Base-by-base conservation (phyloP, 768 basidiomycete species). In the Suillus discolor region DNA sequence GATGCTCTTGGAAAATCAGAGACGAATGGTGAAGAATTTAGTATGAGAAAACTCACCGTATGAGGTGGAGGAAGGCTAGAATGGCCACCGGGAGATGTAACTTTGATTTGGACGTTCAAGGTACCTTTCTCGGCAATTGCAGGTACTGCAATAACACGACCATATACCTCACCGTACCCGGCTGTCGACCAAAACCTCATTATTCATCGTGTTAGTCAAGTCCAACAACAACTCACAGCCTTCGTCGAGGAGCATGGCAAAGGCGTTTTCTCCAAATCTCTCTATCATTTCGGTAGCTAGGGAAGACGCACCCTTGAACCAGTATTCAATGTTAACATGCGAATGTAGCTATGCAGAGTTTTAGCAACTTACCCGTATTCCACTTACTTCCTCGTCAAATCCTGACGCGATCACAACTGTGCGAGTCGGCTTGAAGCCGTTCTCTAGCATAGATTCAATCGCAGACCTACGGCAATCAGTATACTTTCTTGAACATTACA, bases 201-300 rank as follows among this genome's bases (percentile, higher is more conserved):
- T 25, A 61, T 25, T 36, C 28, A 38, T 64, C 20, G 23, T 34
- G 20, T n/a, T n/a, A 42, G 39, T 18, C 16, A 16, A 16, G 59
- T 39, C 12, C 16, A 44, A 34, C 20, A 63, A 38, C 28, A 20
- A 78, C 79, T 69, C 74, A 86, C 91, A 85, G 57, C 94, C 93
- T 81, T 97, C 94, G 71, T 97, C 94, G n/a, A 97, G 81, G 53
- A 96, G 75, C 69, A 95, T 80, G 0, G 90, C 85, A 72, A 95
- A 85, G 6, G 84, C 83, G 71, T 93, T 74, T 60, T 84, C 72
- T n/a, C 93, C 93, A 72, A 91, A 94, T 3, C 77, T 80, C 3
- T 79, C 66, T 54, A 84, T 72, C 47, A 96, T 77, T 39, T 77
- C 78, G 20, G 78, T 73, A 3, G 81, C 78, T 28, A 90, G 79